phyloP scores from a whole-genome alignment of 495 filamentous ascomycete species.

The Penicillium antarcticum region DNA sequence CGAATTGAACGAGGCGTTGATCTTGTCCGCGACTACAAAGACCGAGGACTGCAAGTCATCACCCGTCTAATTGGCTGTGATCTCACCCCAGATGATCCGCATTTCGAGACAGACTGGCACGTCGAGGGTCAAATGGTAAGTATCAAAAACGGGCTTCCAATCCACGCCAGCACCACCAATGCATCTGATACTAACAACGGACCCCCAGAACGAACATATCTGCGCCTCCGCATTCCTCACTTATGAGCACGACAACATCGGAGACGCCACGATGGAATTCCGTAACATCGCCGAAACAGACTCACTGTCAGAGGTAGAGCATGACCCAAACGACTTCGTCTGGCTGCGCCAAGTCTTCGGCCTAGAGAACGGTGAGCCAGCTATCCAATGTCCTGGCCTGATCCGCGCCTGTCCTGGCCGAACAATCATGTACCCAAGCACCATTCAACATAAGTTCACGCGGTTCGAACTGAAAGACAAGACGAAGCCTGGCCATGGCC shows the following conservation, averaged over 20 bases:
- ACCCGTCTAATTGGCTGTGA: slow-evolving; percentile 34
- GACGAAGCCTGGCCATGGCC: slow-evolving; percentile 44
- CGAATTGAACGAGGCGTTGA: slow-evolving; percentile 26
- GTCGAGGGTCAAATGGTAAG: slow-evolving; percentile 38
- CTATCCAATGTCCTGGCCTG: slow-evolving; percentile 29
- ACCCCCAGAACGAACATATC: slow-evolving; percentile 38
- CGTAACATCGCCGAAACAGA: slow-evolving; percentile 28
- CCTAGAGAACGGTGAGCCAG: slow-evolving; percentile 23
- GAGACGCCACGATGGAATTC: slow-evolving; percentile 17
- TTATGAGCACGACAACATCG: slow-evolving; percentile 26
- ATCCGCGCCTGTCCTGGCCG: slow-evolving; percentile 21
- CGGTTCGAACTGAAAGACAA: slow-evolving; percentile 44
- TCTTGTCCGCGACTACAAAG: slow-evolving; percentile 35
- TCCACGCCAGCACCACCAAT: background rate
- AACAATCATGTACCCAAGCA: slow-evolving; percentile 31
- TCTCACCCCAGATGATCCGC: slow-evolving; percentile 29
- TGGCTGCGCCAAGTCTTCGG: slow-evolving; percentile 36
- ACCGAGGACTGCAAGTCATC: slow-evolving; percentile 37
- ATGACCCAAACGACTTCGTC: slow-evolving; percentile 23
- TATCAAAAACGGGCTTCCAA: background rate
- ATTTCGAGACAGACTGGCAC: slow-evolving; percentile 34
- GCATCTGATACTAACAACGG: background rate
- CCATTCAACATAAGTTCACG: slow-evolving; percentile 46
- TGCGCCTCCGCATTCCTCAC: slow-evolving; percentile 28
- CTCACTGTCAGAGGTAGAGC: slow-evolving; percentile 27